Conservation (phyloP, 169 alveolate species). For the Plasmodium vinckei region DNA sequence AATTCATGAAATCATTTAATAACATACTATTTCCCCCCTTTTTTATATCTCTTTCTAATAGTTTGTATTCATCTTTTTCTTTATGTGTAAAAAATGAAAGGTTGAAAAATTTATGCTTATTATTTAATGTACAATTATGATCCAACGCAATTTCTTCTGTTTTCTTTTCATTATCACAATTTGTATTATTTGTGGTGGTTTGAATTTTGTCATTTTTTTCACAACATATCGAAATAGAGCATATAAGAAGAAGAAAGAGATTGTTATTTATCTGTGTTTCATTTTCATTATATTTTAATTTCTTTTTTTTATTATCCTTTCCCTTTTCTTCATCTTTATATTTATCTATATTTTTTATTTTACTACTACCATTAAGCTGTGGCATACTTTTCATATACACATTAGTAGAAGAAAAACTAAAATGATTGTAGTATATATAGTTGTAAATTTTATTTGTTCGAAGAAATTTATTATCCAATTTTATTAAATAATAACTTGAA, state of each 20-base stretch:
- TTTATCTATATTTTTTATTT: not conserved
- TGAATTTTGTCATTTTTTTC: not conserved
- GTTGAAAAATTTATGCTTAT: conserved; percentile 2
- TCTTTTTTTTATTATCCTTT: not conserved
- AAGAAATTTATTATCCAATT: conserved; percentile 13
- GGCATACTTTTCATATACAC: conserved; percentile 12
- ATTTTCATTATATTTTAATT: not conserved
- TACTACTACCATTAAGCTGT: not conserved
- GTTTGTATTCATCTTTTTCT: not conserved
- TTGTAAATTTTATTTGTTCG: conserved; percentile 7
- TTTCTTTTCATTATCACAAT: too few species aligned
- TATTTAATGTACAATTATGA: not conserved
- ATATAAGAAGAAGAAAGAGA: conserved; percentile 33
- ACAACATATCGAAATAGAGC: conserved; percentile 34
- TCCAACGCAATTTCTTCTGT: not conserved
- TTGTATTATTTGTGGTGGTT: not conserved
- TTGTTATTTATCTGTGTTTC: not conserved
- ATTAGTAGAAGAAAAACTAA: conserved; percentile 3
- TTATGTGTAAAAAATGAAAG: conserved; percentile 36
- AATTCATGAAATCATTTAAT: not conserved
- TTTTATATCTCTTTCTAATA: not conserved
- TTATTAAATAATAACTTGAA: conserved; percentile 37
- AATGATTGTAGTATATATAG: conserved; percentile 16
- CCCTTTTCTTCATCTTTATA: not conserved
- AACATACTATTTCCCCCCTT: not conserved